Percentiles rank a stretch among this genome's conserved stretches.
Conservation (phyloP, 2,329 filamentous ascomycete genomes). For the Microcera coccophila region DNA sequence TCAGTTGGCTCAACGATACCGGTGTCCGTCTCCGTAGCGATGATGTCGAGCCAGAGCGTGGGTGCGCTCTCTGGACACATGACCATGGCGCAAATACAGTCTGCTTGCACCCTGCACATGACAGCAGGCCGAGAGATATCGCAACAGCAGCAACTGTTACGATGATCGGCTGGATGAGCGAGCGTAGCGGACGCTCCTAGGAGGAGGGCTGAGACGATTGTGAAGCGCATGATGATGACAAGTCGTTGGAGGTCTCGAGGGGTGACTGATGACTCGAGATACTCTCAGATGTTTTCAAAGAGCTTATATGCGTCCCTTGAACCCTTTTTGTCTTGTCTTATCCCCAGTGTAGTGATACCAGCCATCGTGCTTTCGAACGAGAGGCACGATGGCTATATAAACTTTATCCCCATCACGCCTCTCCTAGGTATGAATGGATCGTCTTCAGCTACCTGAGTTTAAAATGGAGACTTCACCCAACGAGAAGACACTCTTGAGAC, state of each 20-base stretch:
- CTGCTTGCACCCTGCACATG: constrained; percentile 19
- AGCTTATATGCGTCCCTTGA: neutral
- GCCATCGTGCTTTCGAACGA: too few relatives aligned
- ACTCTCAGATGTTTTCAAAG: too few relatives aligned
- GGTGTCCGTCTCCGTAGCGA: neutral
- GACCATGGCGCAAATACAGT: constrained; percentile 25
- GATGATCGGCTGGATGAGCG: constrained; percentile 18
- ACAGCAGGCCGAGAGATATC: constrained; percentile 23
- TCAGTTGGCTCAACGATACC: neutral
- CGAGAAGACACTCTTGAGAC: too few relatives aligned
- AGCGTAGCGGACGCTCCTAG: constrained; percentile 15
- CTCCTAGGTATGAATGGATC: too few relatives aligned
- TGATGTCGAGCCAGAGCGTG: constrained; percentile 4
- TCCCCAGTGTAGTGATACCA: too few relatives aligned
- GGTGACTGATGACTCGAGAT: too few relatives aligned
- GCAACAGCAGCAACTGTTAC: constrained; percentile 34
- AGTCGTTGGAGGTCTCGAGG: too few relatives aligned
- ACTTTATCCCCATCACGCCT: too few relatives aligned
- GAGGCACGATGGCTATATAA: neutral
- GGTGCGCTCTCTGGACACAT: constrained; percentile 18
- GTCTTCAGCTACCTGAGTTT: too few relatives aligned
- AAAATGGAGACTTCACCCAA: too few relatives aligned
- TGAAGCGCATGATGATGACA: constrained; percentile 24
- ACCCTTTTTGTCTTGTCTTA: too few relatives aligned
- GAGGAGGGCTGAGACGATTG: constrained; percentile 21